These are phyloP conservation scores for Mycena amicta DNA, from an alignment of 768 basidiomycete species.

Conservation along the genomic window DNA sequence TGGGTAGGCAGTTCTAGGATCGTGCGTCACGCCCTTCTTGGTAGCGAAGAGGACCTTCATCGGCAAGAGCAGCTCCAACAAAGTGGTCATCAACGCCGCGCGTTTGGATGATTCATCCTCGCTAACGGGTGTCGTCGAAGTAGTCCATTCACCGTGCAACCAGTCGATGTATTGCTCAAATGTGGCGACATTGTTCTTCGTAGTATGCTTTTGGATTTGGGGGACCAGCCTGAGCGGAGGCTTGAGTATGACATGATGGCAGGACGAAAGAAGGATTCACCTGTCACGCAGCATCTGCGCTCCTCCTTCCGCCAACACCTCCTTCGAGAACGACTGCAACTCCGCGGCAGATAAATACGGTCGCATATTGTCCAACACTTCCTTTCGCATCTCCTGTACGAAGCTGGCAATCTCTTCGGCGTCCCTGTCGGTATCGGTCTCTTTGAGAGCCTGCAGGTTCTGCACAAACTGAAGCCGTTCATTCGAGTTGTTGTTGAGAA, in stretches of 20 bases:
- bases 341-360: background rate
- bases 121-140: background rate
- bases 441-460: background rate
- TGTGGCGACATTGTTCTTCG: background rate
- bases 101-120: background rate
- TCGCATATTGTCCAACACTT: conserved; percentile 1
- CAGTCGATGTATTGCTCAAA: conserved; percentile 3
- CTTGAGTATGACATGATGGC: background rate
- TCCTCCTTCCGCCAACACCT: conserved; percentile 4
- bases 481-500: background rate
- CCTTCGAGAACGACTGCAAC: conserved; percentile 3
- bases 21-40: background rate
- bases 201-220: background rate
- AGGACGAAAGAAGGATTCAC: background rate
- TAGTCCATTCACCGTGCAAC: background rate
- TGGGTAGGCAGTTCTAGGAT: background rate
- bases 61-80: background rate
- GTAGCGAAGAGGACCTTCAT: background rate
- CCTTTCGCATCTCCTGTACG: background rate
- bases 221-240: background rate
- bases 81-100: background rate
- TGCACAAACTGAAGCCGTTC: conserved; percentile 5
- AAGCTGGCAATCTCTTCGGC: background rate
- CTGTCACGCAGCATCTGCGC: conserved; percentile 5
- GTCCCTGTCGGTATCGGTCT: background rate